A percentile compares a stretch with the other conserved stretches of the same genome.
Conservation (phyloP, 2,329 filamentous ascomycete genomes). For the Paracoccidioides lutzii region DNA sequence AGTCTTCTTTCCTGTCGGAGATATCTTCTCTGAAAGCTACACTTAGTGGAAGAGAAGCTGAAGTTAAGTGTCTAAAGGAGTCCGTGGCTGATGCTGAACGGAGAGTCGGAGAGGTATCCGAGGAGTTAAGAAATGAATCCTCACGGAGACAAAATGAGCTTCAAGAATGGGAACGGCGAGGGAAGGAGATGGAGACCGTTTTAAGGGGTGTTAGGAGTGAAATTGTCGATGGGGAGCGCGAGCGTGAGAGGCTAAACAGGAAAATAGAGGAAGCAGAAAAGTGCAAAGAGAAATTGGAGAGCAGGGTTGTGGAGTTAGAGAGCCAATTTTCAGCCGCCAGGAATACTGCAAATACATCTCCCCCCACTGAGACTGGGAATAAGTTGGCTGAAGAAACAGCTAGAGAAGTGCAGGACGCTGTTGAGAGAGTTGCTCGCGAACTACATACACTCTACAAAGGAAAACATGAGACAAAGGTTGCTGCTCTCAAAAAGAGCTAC, state of each 20-base stretch:
- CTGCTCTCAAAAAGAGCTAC: constrained; percentile 69
- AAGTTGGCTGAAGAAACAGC: constrained; percentile 37
- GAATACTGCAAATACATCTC: constrained; percentile 22
- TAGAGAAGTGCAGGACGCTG: constrained; percentile 66
- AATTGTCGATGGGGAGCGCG: constrained; percentile 62
- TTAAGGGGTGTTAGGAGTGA: constrained; percentile 70
- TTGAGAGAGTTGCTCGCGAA: constrained; percentile 87
- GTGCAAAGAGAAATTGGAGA: constrained; percentile 32
- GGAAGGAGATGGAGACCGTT: constrained; percentile 72
- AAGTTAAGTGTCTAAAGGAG: constrained; percentile 73
- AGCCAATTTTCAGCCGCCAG: constrained; percentile 33
- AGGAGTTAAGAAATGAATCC: constrained; percentile 68
- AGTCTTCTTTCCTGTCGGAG: constrained; percentile 80
- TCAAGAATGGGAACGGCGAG: constrained; percentile 70
- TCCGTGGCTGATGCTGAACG: constrained; percentile 85
- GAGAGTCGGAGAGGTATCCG: constrained; percentile 73
- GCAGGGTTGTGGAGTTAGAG: constrained; percentile 34
- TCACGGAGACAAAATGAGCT: constrained; percentile 62
- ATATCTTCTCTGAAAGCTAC: constrained; percentile 91
- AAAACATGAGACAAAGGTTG: constrained; percentile 94
- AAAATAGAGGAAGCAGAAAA: constrained; percentile 68
- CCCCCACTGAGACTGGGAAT: constrained; percentile 19
- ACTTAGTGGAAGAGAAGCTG: constrained; percentile 82
- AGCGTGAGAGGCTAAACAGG: constrained; percentile 63
- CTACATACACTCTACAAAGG: constrained; percentile 88